A percentile compares a stretch with the other conserved stretches of the same genome.
phyloP scores from a whole-genome alignment of 441 rosid genomes.

The Gossypium aridum region DNA sequence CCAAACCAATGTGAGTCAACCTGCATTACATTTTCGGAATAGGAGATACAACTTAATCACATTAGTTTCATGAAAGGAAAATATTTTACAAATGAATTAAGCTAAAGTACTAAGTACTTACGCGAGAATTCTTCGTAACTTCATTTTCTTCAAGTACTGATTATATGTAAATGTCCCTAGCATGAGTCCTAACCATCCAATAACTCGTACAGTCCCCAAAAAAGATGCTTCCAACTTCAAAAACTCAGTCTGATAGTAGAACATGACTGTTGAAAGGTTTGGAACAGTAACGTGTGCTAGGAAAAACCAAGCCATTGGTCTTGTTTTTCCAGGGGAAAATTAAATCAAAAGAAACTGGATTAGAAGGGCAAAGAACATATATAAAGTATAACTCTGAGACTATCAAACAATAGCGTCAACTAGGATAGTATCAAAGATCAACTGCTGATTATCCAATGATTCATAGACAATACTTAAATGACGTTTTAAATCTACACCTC shows the following conservation, averaged over 20 bases:
- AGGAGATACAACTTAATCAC: conserved; percentile 13
- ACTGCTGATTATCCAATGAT: not conserved
- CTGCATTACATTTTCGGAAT: conserved; percentile 37
- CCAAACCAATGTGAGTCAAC: conserved; percentile 70
- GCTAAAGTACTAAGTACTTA: conserved; percentile 29
- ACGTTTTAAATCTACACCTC: not conserved
- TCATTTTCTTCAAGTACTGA: conserved; percentile 64
- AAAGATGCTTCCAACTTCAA: conserved; percentile 82
- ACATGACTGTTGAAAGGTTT: conserved; percentile 87
- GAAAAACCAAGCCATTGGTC: conserved; percentile 98
- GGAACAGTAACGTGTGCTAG: conserved; percentile 80
- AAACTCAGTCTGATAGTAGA: conserved; percentile 89
- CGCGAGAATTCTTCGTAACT: conserved; percentile 70
- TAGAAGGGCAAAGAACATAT: conserved; percentile 8
- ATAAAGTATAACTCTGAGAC: not conserved
- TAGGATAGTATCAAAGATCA: not conserved
- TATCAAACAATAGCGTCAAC: not conserved
- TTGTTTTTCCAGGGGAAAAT: conserved; percentile 27
- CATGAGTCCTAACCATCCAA: conserved; percentile 96
- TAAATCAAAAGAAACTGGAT: conserved; percentile 18
- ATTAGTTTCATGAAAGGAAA: not conserved
- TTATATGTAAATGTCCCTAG: conserved; percentile 74
- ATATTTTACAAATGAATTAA: not conserved
- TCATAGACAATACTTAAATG: not conserved
- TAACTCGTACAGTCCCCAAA: conserved; percentile 78